Evolutionary conservation across 352 stramenopile species (phyloP), one percentile per base, ranked within the genome.

Genomic region (Phytophthora ohioensis): DNA sequence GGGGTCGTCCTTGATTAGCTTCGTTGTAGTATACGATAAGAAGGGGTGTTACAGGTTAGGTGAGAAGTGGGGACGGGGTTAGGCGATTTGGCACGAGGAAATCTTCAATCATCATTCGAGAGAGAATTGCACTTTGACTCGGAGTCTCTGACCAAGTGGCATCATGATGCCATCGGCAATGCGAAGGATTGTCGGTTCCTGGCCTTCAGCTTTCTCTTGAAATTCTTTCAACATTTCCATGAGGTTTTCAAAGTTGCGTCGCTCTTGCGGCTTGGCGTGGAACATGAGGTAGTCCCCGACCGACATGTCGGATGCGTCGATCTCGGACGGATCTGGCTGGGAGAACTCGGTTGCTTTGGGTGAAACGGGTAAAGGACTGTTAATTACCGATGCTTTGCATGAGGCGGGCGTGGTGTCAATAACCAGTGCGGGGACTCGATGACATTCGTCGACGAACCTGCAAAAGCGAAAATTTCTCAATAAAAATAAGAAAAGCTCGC

Each of bases 281-380:
- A 67, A 73, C 69, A 90, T 87, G 41, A 90, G 69, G 52, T 88
- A 90, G 27, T 87, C 76, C 12, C 80, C 76, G 1, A 88, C 80
- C 7, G 65, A 68, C 42, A 76, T 59, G 55, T 49, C 3, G 52
- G 35, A 17, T 43, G 10, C 12, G 36, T 13, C 5, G 57, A 46
- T 21, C 41, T 27, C 5, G 31, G 10, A 3, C 31, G 31, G 1
- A 43, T 71, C 43, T 11, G 39, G 42, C 41, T 15, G 42, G 39
- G 46, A 53, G 5, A 54, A 4, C 35, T 64, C 13, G 15, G 30
- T 32, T 38, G 42, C 7, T 63, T 61, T 34, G 38, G 64, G 35
- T 4, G 35, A 63, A 34, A 27, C 35, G 1, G 42, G 42, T 11
- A 31, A 10, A 17, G 8, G 6, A 17, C 17, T 36, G 38, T 48